phyloP scores from a whole-genome alignment of 192 early-diverging fungal genomes.

The Coemansia sp. region DNA sequence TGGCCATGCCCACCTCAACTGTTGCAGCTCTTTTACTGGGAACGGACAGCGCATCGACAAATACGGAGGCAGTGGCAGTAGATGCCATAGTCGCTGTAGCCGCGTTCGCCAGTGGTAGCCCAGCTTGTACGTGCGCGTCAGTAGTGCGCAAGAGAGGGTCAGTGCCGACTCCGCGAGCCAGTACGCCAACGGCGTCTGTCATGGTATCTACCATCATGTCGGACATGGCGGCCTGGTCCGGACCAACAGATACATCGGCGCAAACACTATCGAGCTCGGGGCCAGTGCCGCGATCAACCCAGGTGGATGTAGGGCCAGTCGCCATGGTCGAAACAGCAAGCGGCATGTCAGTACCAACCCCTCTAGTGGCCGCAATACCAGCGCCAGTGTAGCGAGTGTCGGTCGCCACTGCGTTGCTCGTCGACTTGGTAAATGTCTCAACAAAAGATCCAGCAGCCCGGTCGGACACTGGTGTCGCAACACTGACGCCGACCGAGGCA shows the following conservation, averaged over 20 bases:
- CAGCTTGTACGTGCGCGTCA: conserved; percentile 1
- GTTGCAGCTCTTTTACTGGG: background rate
- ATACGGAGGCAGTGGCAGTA: conserved; percentile 10
- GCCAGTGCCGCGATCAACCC: conserved; percentile 3
- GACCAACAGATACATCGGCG: conserved; percentile 8
- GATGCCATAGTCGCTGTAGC: background rate
- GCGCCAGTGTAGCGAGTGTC: conserved; percentile 13
- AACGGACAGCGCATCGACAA: background rate
- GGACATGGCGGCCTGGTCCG: background rate
- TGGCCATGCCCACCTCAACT: background rate
- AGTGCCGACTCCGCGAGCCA: background rate
- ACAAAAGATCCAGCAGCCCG: conserved; percentile 6
- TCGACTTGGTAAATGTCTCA: conserved; percentile 15
- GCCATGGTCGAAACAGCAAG: conserved; percentile 6
- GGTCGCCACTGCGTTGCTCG: conserved; percentile 6
- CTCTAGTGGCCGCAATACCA: background rate
- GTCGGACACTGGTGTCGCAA: conserved; percentile 1
- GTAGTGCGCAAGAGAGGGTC: background rate
- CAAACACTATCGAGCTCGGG: background rate
- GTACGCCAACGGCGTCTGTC: background rate
- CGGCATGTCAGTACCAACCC: conserved; percentile 10
- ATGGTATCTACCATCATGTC: background rate
- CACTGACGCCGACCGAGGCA: conserved; percentile 7
- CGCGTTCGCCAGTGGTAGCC: conserved; percentile 1
- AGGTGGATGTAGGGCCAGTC: background rate